A percentile compares a stretch with the other conserved stretches of the same genome.
These are phyloP conservation scores for Medicago arabica DNA, from an alignment of 306 rosid genomes.

Conservation along the genomic window DNA sequence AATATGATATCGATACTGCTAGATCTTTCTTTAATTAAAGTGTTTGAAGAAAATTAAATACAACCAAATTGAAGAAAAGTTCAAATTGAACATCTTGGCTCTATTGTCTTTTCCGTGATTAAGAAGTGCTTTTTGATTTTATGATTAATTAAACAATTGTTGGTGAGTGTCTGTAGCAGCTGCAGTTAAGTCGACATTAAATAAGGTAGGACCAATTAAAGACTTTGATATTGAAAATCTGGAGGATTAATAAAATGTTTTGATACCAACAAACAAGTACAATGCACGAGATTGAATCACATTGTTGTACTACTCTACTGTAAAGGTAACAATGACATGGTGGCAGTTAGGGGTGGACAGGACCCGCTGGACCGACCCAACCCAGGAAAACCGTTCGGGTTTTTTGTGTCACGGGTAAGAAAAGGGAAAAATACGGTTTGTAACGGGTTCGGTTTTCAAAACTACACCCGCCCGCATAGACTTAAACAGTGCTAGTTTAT, in stretches of 20 bases:
- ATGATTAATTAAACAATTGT: not conserved
- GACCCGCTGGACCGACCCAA: too few relatives aligned
- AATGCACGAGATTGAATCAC: slow-evolving; percentile 39
- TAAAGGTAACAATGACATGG: not conserved
- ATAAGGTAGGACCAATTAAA: not conserved
- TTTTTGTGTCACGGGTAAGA: too few relatives aligned
- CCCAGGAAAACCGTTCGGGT: too few relatives aligned
- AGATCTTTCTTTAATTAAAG: slow-evolving; percentile 18
- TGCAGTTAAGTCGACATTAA: not conserved
- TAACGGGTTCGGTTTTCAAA: too few relatives aligned
- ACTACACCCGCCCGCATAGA: too few relatives aligned
- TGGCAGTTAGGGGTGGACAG: too few relatives aligned
- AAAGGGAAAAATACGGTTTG: too few relatives aligned
- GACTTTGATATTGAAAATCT: slow-evolving; percentile 31
- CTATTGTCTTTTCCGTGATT: not conserved
- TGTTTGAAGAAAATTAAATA: not conserved
- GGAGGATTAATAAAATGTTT: slow-evolving; percentile 39
- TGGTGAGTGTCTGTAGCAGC: not conserved
- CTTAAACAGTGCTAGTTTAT: too few relatives aligned
- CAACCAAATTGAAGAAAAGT: slow-evolving; percentile 24
- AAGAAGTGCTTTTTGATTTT: not conserved
- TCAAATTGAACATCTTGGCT: slow-evolving; percentile 39
- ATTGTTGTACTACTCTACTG: not conserved
- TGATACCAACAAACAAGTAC: not conserved
- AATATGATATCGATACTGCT: not conserved